Base-by-base conservation (phyloP, 441 rosid genomes). In the Raphanus hybrid region DNA sequence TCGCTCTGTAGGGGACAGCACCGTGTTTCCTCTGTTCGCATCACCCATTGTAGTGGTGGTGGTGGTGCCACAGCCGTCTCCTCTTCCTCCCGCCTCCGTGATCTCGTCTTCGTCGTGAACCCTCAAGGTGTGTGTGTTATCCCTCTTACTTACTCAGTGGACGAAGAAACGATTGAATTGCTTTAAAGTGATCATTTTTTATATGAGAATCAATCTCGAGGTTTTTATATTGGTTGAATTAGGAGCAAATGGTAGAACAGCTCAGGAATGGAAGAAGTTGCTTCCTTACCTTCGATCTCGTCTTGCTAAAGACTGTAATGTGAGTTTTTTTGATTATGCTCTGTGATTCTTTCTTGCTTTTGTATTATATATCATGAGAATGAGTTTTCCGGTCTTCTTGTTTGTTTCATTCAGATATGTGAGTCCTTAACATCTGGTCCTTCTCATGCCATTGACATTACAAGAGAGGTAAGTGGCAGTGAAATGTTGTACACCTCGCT, bases 191-290 rank as follows among this genome's bases (percentile, higher is more conserved):
- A n/a, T 62, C 63, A 43, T 43, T 73, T 73, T 41, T 63, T 23
- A 2, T 16, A 37, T 73, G 55, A 63, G 64, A 14, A 72, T 73
- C 29, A 67, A 8, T 61, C 70, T 37, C 3, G 27, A 41, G 16
- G 39, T 35, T 23, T 35, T 23, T 23, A 23, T 23, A 0, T 23
- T 23, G 27, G 45, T 50, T 15, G 73, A 29, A 80, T 61, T 83
- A 96, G 98, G 99, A 64, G 98, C 98, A 80, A 91, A 90, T 82
- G 98, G 98, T 65, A 92, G 75, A 86, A 93, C 99, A 23, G 96
- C 93, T 64, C 86, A 84, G 83, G 91, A 90, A 74, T 96, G 99
- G 99, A 92, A 88, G 82, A 91, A 91, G 79, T 78, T 96, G 80
- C 90, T 93, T 75, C 99, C 98, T 1, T 85, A 83, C 81, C 92